Conservation (phyloP, 148 eudicot species). For the Amaranthus palmeri region DNA sequence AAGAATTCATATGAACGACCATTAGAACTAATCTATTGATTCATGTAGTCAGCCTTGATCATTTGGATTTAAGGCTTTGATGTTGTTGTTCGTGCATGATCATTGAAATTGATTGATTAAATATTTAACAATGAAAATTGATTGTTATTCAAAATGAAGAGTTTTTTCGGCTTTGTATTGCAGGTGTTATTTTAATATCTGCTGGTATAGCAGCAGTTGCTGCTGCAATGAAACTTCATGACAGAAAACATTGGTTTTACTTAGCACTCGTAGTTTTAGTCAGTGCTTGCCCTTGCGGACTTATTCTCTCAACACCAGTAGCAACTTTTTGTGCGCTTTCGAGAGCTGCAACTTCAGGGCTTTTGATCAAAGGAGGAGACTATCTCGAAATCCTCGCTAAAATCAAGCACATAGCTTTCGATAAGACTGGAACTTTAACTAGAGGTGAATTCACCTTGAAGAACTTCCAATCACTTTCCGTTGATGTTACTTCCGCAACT, state of each 20-base stretch:
- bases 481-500: constrained; percentile 35
- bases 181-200: constrained; percentile 70
- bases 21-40: no score
- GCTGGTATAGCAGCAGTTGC: constrained; percentile 57
- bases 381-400: constrained; percentile 65
- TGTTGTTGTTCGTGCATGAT: no score
- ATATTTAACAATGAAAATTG: no score
- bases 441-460: constrained; percentile 66
- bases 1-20: no score
- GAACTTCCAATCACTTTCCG: constrained; percentile 37
- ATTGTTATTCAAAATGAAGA: no score
- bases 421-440: constrained; percentile 88
- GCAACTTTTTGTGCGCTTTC: constrained; percentile 84
- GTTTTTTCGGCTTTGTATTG: constrained; percentile 9
- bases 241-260: constrained; percentile 55
- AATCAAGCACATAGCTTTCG: constrained; percentile 65
- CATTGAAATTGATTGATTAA: no score
- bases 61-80: no score
- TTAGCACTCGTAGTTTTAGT: constrained; percentile 76
- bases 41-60: no score
- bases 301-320: constrained; percentile 85
- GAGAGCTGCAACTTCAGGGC: constrained; percentile 72
- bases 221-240: constrained; percentile 43
- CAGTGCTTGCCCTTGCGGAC: constrained; percentile 94
- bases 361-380: constrained; percentile 86